phyloP scores from a whole-genome alignment of 257 asterid species.

The Solanum paucissectum region DNA sequence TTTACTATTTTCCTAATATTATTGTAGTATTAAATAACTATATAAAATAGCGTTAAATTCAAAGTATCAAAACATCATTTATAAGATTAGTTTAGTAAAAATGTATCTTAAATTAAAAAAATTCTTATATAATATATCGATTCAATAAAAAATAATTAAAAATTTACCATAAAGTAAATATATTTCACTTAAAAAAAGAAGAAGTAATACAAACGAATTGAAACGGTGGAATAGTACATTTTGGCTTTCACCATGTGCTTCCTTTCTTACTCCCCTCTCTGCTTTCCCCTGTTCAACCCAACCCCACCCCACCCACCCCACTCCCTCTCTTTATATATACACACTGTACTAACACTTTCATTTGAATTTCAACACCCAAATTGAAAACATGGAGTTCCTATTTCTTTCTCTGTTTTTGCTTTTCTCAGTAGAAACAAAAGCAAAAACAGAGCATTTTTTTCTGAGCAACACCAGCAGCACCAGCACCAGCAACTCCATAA shows the following conservation, averaged over 20 bases:
- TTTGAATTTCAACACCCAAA: neutral
- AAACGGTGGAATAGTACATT: neutral
- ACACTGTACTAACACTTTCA: neutral
- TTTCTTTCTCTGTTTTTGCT: conserved; percentile 23
- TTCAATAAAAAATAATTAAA: too few relatives aligned
- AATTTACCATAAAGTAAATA: too few relatives aligned
- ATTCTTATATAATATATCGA: too few relatives aligned
- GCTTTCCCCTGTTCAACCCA: neutral
- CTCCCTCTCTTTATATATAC: neutral
- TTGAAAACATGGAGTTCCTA: conserved; percentile 26
- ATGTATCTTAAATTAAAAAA: too few relatives aligned
- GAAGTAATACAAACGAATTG: neutral
- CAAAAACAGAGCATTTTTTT: conserved; percentile 11
- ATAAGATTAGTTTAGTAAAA: too few relatives aligned
- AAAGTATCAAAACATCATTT: too few relatives aligned
- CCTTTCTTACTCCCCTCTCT: neutral
- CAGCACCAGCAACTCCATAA: conserved; percentile 1
- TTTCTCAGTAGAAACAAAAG: conserved; percentile 16
- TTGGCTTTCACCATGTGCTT: neutral
- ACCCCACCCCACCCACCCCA: neutral
- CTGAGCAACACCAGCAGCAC: conserved; percentile 7
- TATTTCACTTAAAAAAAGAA: too few relatives aligned
- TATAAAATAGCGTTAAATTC: too few relatives aligned
- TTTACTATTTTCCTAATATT: too few relatives aligned
- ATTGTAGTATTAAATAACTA: too few relatives aligned